Evolutionary conservation across 345 rosid species (phyloP), one percentile per base, ranked within the genome.

Genomic region (Lagerstroemia speciosa): DNA sequence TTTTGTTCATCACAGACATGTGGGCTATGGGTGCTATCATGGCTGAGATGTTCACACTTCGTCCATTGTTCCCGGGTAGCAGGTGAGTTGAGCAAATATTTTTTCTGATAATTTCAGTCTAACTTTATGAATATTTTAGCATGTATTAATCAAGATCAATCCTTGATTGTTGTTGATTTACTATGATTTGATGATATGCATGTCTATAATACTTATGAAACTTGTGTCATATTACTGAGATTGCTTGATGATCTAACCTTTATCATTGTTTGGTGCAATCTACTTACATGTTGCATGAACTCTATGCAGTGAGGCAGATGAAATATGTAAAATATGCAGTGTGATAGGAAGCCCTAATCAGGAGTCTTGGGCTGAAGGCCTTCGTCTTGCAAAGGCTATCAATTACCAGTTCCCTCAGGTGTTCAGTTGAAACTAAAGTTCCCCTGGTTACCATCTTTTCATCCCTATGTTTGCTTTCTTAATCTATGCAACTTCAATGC

Each of bases 1-100:
- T 65, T 45, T 26, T 5, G 22, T 31, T 27, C 14, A 36, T 38
- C 62, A 48, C 82, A 93, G 99, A 94, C 78, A 87, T 94, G 93
- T 94, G 97, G 97, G 96, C 96, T 6, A 89, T 94, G 96, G 99
- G 99, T 62, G 97, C 99, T 45, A 94, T 93, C 36, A 85, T 93
- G 88, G 93, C 98, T 24, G 98, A 93, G 73, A 66, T 93, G 76
- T 76, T 91, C 72, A 77, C 82, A 65, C 86, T 93, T 14, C 87
- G 85, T 61, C 98, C 98, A 57, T 92, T 93, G 65, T 93, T 91
- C 67, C 98, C 98, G 3, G 98, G 98, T 55, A 79, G 76, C 71
- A 91, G 92, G 98, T 91, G 76, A 48, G 8, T 48, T n/a, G 29
- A 30, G 24, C 29, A 41, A 41, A 41, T 41, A 14, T 57, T 27